Percentiles rank a stretch among this genome's conserved stretches.
phyloP scores from a whole-genome alignment of 495 filamentous ascomycete genomes.

The Penicillium silybi region DNA sequence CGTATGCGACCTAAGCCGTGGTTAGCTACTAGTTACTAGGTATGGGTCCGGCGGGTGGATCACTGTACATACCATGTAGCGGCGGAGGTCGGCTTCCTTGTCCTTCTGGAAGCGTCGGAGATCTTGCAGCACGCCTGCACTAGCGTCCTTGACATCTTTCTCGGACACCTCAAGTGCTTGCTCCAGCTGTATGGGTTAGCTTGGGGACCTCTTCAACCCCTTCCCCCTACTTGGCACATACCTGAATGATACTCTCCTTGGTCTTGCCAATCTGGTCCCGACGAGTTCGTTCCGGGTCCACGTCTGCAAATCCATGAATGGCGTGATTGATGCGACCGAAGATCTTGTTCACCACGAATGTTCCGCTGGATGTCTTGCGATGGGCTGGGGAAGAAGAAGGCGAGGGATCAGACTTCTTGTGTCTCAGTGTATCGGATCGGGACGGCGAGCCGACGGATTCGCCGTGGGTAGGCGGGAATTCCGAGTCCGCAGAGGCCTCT shows the following conservation, averaged over 20 bases:
- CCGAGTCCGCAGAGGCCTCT: conserved; percentile 80
- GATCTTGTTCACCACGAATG: conserved; percentile 86
- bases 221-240: conserved; percentile 23
- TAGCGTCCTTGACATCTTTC: conserved; percentile 88
- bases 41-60: background rate
- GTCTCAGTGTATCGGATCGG: conserved; percentile 36
- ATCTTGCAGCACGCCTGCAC: conserved; percentile 78
- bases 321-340: conserved; percentile 93
- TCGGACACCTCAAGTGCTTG: conserved; percentile 82
- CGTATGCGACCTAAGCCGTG: conserved; percentile 73
- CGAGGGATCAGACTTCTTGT: conserved; percentile 28
- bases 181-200: conserved; percentile 61
- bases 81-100: conserved; percentile 89
- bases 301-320: conserved; percentile 91
- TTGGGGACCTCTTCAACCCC: background rate
- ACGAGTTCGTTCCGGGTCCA: conserved; percentile 87
- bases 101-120: conserved; percentile 87
- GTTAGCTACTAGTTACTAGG: too few species aligned
- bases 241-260: conserved; percentile 64
- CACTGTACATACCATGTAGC: conserved; percentile 78
- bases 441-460: conserved; percentile 59
- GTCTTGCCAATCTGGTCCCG: conserved; percentile 95
- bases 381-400: conserved; percentile 43
- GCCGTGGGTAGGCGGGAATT: conserved; percentile 87
- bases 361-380: conserved; percentile 70